phyloP scores from a whole-genome alignment of 2,329 filamentous ascomycete genomes.

The Scleromitrula shiraiana region DNA sequence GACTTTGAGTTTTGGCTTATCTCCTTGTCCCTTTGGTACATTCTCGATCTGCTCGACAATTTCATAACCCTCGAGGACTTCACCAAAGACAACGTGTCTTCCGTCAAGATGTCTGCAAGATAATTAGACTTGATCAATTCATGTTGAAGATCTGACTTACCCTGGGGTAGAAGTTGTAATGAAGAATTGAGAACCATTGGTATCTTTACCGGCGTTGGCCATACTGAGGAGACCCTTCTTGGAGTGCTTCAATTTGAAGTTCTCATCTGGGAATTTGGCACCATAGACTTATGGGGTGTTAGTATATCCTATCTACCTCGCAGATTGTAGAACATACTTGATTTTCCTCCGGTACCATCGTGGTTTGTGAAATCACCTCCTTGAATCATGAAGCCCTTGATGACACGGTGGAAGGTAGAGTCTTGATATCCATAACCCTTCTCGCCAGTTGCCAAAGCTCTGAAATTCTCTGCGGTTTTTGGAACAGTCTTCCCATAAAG shows the following conservation, averaged over 20 bases:
- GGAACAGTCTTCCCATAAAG: conserved; percentile 84
- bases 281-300: conserved; percentile 83
- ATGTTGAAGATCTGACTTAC: conserved; percentile 34
- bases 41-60: conserved; percentile 73
- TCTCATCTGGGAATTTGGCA: conserved; percentile 77
- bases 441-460: conserved; percentile 74
- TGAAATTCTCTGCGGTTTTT: conserved; percentile 67
- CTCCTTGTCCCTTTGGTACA: conserved; percentile 53
- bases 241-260: conserved; percentile 91
- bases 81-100: conserved; percentile 79
- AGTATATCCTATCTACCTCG: conserved; percentile 15
- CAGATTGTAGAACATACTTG: conserved; percentile 46
- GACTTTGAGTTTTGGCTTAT: conserved; percentile 61
- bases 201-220: conserved; percentile 79
- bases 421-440: conserved; percentile 79
- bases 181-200: conserved; percentile 87
- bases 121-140: conserved; percentile 13
- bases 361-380: conserved; percentile 81
- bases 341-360: conserved; percentile 79
- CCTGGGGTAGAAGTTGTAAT: conserved; percentile 76
- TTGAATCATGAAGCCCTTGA: conserved; percentile 89
- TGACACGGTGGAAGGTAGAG: conserved; percentile 81
- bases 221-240: conserved; percentile 78
- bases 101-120: conserved; percentile 66
- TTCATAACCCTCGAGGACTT: conserved; percentile 80